Base-by-base conservation (phyloP, 495 filamentous ascomycete genomes). In the Ramalina peruviana region DNA sequence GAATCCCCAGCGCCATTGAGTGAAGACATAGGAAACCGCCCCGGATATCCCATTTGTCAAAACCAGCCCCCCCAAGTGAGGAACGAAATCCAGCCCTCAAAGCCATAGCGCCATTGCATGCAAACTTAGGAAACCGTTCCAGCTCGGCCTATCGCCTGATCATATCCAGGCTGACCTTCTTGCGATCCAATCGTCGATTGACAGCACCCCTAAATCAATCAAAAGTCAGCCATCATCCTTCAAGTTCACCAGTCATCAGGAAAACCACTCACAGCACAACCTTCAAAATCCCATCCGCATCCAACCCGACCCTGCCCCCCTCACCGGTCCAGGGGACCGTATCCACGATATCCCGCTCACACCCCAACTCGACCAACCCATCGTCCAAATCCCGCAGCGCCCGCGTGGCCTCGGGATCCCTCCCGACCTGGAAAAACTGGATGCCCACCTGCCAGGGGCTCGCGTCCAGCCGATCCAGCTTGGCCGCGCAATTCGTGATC, bases 371-470 rank as follows among this genome's bases (percentile, higher is more conserved):
- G 9, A 65, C 72, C 27, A 97, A 64, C 16, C 74, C 75, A 66
- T 97, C 86, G 60, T 98, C 92, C 38, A 98, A 68, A 40, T 82
- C 76, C 66, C 77, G 62, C 49, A 94, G 65, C 54, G 81, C 80
- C 62, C 69, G 60, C 33, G 67, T 67, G 0, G 88, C 92, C 0
- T 56, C 66, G 5, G 63, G 54, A 58, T 95, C 88, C 27, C 78
- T 72, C 43, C 92, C 92, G 48, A 97, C 83, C 68, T 98, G 92
- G 68, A 98, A 92, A 67, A 98, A 96, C 65, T 98, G 92, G 50
- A 98, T 81, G 12, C 93, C 92, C 12, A 96, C 71, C 67, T 98
- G 92, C 73, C 86, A 85, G 21, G 86, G 73, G 30, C 82, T 78
- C 0, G 88, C 89, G 33, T 80, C 72, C 4, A 82, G 61, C 16